These are phyloP conservation scores for Dendrobium chrysotoxum DNA, from an alignment of 106 monocot species.

Conservation along the genomic window DNA sequence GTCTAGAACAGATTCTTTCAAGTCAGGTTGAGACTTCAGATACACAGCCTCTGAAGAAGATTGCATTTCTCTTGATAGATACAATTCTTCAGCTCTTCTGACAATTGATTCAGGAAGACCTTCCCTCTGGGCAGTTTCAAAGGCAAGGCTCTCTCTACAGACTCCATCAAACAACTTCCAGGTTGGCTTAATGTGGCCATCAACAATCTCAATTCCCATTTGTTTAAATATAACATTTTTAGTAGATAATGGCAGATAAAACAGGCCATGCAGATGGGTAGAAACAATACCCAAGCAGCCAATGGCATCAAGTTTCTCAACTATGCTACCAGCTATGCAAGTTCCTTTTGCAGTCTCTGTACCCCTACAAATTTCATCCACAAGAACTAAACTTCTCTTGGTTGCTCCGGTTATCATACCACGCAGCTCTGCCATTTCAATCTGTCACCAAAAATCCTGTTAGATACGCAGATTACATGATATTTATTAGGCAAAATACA, in stretches of 20 bases:
- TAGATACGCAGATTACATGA: neutral
- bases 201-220: slow-evolving; percentile 62
- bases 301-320: slow-evolving; percentile 73
- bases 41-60: neutral
- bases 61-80: slow-evolving; percentile 22
- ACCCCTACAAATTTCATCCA: slow-evolving; percentile 97
- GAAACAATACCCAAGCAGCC: slow-evolving; percentile 92
- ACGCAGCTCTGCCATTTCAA: slow-evolving; percentile 96
- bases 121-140: slow-evolving; percentile 81
- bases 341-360: slow-evolving; percentile 98
- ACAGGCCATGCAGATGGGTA: slow-evolving; percentile 94
- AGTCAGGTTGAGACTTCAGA: slow-evolving; percentile 4
- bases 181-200: slow-evolving; percentile 60
- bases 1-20: slow-evolving; percentile 10
- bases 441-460: slow-evolving; percentile 27
- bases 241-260: slow-evolving; percentile 63
- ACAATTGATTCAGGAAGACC: slow-evolving; percentile 67
- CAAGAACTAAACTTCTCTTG: slow-evolving; percentile 65
- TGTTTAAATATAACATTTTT: slow-evolving; percentile 58
- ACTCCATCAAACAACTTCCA: slow-evolving; percentile 76
- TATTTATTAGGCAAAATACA: neutral
- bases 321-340: slow-evolving; percentile 92
- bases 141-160: slow-evolving; percentile 92
- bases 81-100: slow-evolving; percentile 75
- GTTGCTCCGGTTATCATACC: slow-evolving; percentile 49